phyloP scores from a whole-genome alignment of 2,329 filamentous ascomycete species.

The Trichocomaceae sp. region DNA sequence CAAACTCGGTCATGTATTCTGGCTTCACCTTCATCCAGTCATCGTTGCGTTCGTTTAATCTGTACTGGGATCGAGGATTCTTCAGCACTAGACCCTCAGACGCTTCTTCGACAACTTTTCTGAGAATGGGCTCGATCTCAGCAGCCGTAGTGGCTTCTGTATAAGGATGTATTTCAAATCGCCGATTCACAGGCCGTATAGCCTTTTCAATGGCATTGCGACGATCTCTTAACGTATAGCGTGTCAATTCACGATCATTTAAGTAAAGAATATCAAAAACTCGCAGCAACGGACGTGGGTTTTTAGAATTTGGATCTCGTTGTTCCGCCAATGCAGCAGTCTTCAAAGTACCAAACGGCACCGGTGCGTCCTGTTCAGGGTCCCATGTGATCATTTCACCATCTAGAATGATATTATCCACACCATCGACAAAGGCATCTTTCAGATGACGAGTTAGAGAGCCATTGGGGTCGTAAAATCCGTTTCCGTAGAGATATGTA shows the following conservation, averaged over 20 bases:
- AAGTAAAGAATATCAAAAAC: conserved; percentile 89
- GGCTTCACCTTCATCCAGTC: conserved; percentile 99
- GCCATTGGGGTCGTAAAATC: conserved; percentile 65
- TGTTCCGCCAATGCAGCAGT: conserved; percentile 78
- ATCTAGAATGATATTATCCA: conserved; percentile 83
- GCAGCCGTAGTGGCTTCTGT: conserved; percentile 58
- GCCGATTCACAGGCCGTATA: conserved; percentile 63
- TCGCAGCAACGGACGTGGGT: conserved; percentile 68
- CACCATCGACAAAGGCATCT: conserved; percentile 67
- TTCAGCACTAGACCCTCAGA: conserved; percentile 91
- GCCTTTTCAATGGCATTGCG: conserved; percentile 65
- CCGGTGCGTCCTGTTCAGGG: conserved; percentile 71
- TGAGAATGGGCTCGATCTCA: conserved; percentile 71
- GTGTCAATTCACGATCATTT: conserved; percentile 72
- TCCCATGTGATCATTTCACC: conserved; percentile 99
- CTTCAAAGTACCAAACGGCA: conserved; percentile 88
- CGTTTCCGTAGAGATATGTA: conserved; percentile 81
- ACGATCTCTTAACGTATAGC: conserved; percentile 76
- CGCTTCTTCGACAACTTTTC: conserved; percentile 75
- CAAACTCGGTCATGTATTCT: conserved; percentile 95
- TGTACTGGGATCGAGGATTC: conserved; percentile 81
- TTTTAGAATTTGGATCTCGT: conserved; percentile 59
- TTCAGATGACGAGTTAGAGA: conserved; percentile 74
- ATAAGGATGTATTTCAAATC: conserved; percentile 77
- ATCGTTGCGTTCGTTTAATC: conserved; percentile 81